These are phyloP conservation scores for Casuarina glauca DNA, from an alignment of 306 rosid genomes.

Conservation along the genomic window DNA sequence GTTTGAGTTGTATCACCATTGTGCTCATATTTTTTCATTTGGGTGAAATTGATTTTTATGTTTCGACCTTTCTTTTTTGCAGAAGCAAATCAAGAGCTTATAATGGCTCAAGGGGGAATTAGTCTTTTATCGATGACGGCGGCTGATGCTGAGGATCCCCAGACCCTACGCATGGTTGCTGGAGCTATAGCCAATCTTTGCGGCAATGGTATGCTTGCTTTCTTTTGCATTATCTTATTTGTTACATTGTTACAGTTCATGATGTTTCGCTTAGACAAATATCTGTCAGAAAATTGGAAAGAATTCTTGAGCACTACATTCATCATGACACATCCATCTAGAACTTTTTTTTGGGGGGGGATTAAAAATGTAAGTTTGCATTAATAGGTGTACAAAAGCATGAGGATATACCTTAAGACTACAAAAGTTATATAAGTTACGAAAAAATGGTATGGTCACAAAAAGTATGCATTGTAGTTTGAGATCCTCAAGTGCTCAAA, in stretches of 20 bases:
- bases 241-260: not conserved
- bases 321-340: not conserved
- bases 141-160: slow-evolving; percentile 96
- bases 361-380: not conserved
- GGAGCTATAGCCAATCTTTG: slow-evolving; percentile 97
- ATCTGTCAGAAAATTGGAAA: slow-evolving; percentile 11
- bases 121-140: slow-evolving; percentile 88
- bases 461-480: not conserved
- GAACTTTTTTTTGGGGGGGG: not conserved
- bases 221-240: not conserved
- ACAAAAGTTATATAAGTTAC: too few relatives aligned
- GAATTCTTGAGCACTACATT: slow-evolving; percentile 13
- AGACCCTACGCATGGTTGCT: slow-evolving; percentile 98
- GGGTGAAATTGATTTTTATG: slow-evolving; percentile 20
- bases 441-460: not conserved
- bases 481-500: not conserved
- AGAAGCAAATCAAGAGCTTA: slow-evolving; percentile 97
- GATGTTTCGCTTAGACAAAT: slow-evolving; percentile 13
- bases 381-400: not conserved
- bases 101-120: slow-evolving; percentile 93
- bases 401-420: too few relatives aligned
- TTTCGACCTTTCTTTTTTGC: slow-evolving; percentile 40
- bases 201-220: slow-evolving; percentile 75
- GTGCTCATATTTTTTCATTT: slow-evolving; percentile 9
- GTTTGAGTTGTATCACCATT: slow-evolving; percentile 21